A percentile compares a stretch with the other conserved stretches of the same genome.
These are phyloP conservation scores for Pseudogymnoascus sp. DNA, from an alignment of 2,329 filamentous ascomycete genomes.

Conservation along the genomic window DNA sequence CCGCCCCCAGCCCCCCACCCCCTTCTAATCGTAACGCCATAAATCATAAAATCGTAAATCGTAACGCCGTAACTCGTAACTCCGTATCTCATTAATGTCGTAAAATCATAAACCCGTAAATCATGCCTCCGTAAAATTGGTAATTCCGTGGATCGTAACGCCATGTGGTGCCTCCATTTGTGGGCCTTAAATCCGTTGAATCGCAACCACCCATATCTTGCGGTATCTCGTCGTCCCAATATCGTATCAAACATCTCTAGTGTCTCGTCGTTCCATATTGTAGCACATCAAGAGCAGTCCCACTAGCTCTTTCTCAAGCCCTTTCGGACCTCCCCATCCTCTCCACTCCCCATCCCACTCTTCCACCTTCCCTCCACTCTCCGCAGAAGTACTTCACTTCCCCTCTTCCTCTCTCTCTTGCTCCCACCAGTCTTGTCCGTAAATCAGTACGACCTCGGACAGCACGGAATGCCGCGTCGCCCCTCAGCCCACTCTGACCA, in stretches of 20 bases:
- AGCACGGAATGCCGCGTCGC: slow-evolving; percentile 65
- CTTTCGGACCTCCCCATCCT: slow-evolving; percentile 18
- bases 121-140: not conserved
- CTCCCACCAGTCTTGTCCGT: slow-evolving; percentile 49
- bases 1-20: not conserved
- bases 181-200: slow-evolving; percentile 8
- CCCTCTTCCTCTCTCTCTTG: slow-evolving; percentile 10
- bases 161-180: slow-evolving; percentile 10
- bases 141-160: slow-evolving; percentile 15
- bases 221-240: slow-evolving; percentile 9
- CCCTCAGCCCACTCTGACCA: slow-evolving; percentile 61
- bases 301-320: not conserved
- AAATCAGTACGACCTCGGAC: slow-evolving; percentile 61
- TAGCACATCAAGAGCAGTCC: slow-evolving; percentile 1
- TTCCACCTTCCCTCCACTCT: slow-evolving; percentile 21
- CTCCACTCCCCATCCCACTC: slow-evolving; percentile 25
- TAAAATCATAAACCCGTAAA: slow-evolving; percentile 7
- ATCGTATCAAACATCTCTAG: slow-evolving; percentile 9
- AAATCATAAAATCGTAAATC: slow-evolving; percentile 10
- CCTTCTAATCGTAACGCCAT: not conserved
- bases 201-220: slow-evolving; percentile 11
- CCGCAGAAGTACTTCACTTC: slow-evolving; percentile 24
- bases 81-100: slow-evolving; percentile 14
- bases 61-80: slow-evolving; percentile 11
- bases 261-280: not conserved